These are phyloP conservation scores for Theileria equi DNA, from an alignment of 169 alveolate species.

Conservation along the genomic window DNA sequence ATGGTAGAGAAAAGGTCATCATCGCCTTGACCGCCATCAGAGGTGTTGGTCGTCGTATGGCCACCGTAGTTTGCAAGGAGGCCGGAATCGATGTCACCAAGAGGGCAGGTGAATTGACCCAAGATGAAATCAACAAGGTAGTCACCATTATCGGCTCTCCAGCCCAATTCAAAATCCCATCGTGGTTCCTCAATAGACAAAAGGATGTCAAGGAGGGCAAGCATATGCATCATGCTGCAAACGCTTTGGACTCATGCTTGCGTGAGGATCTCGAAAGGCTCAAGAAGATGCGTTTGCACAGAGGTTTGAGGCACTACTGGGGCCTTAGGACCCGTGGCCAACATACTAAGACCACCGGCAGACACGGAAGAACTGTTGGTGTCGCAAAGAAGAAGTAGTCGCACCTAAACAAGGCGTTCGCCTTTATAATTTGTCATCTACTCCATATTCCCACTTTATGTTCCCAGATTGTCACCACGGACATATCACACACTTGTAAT, in stretches of 20 bases:
- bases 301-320: constrained; percentile 98
- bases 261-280: constrained; percentile 99
- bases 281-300: constrained; percentile 95
- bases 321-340: constrained; percentile 99
- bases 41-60: constrained; percentile 98
- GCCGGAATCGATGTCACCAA: constrained; percentile 95
- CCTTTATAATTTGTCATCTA: too few relatives aligned
- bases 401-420: too few relatives aligned
- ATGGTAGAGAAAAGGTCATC: constrained; percentile 96
- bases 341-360: constrained; percentile 99
- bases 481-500: too few relatives aligned
- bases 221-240: constrained; percentile 90
- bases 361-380: constrained; percentile 98
- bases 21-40: constrained; percentile 95
- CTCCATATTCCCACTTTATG: too few relatives aligned
- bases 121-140: constrained; percentile 89
- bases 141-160: constrained; percentile 86
- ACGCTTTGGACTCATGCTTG: constrained; percentile 92
- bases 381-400: constrained; percentile 92
- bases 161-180: constrained; percentile 94
- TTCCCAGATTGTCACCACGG: too few relatives aligned
- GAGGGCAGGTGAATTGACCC: constrained; percentile 98
- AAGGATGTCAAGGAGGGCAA: constrained; percentile 95
- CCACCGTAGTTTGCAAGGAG: constrained; percentile 94
- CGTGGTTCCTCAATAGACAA: constrained; percentile 98